Base-by-base conservation (phyloP, 2,329 filamentous ascomycete genomes). In the Daldinia eschscholtzii region DNA sequence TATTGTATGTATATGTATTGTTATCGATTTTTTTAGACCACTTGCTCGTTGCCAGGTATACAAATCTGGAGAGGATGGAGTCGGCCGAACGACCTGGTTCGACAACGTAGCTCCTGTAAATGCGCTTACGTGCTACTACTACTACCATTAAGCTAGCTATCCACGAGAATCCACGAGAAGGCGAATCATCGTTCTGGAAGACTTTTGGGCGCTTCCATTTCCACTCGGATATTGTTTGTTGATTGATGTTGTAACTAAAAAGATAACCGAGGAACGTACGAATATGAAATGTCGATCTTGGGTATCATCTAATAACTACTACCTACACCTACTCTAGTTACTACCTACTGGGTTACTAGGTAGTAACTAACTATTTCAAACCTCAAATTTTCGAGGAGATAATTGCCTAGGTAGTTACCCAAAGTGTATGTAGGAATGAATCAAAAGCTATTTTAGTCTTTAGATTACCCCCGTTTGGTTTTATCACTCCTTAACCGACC, bases 61-160 rank as follows among this genome's bases (percentile, higher is more conserved):
- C 28, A 50, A 26, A 33, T 59, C 41, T 55, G 52, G 52, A 55
- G 57, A 62, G 28, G 61, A 48, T 26, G 41, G 42, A 46, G 56
- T 57, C 20, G 13, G 44, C 35, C 20, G 30, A 33, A 53, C 10
- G 56, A 56, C 53, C 20, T 64, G 44, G 30, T 41, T 55, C 48
- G 64, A 42, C 35, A 57, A 64, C 55, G 58, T 62, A 66, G 58
- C 61, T 66, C 50, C 57, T 66, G 42, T 65, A 46, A 41, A 64
- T 60, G 46, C 26, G 46, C 46, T 52, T 52, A 52, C 46, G 46
- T 52, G 46, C 46, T n/a, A 33, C 33, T 26, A 26, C 15, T 46
- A 42, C 10, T n/a, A n/a, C n/a, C n/a, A n/a, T n/a, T n/a, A 6
- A 12, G 2, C 6, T 18, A 23, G 42, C 42, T 46, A 48, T 52